Percentiles rank a stretch among this genome's conserved stretches.
phyloP scores from a whole-genome alignment of 2,329 filamentous ascomycete species.

The Alternaria ethzedia region DNA sequence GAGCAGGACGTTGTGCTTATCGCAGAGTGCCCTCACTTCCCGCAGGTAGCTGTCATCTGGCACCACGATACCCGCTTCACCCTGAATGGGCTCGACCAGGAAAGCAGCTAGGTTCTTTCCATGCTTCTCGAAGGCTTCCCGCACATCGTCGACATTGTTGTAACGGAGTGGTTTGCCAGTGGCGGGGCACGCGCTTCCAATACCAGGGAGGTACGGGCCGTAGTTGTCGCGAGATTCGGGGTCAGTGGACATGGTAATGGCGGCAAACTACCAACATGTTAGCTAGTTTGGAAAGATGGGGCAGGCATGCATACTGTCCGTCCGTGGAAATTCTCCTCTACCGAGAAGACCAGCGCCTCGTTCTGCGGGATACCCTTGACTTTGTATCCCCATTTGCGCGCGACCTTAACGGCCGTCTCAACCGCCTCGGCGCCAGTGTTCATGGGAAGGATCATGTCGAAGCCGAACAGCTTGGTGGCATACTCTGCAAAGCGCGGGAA shows the following conservation, averaged over 20 bases:
- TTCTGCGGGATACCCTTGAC: conserved; percentile 86
- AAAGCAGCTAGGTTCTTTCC: conserved; percentile 89
- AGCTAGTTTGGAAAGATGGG: conserved; percentile 9
- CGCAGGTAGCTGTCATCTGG: conserved; percentile 87
- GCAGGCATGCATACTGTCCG: conserved; percentile 71
- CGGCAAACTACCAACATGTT: conserved; percentile 72
- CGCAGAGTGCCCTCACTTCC: conserved; percentile 83
- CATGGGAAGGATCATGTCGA: conserved; percentile 98
- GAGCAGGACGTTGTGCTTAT: conserved; percentile 91
- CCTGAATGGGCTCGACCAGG: conserved; percentile 95
- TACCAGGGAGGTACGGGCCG: conserved; percentile 89
- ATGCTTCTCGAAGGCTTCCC: conserved; percentile 78
- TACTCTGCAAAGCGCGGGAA: conserved; percentile 96
- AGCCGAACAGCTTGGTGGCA: conserved; percentile 85
- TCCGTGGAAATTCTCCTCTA: conserved; percentile 93
- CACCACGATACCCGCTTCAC: conserved; percentile 95
- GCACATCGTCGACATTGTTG: conserved; percentile 82
- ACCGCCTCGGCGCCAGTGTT: conserved; percentile 97
- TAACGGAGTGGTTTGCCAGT: conserved; percentile 82
- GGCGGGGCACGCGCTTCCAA: conserved; percentile 77
- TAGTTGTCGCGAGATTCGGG: conserved; percentile 97
- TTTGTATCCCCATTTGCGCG: conserved; percentile 98
- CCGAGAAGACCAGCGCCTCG: conserved; percentile 84
- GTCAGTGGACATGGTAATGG: conserved; percentile 93
- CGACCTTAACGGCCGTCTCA: conserved; percentile 95